A percentile compares a stretch with the other conserved stretches of the same genome.
phyloP scores from a whole-genome alignment of 2,329 filamentous ascomycete genomes.

The Xylaria digitata region DNA sequence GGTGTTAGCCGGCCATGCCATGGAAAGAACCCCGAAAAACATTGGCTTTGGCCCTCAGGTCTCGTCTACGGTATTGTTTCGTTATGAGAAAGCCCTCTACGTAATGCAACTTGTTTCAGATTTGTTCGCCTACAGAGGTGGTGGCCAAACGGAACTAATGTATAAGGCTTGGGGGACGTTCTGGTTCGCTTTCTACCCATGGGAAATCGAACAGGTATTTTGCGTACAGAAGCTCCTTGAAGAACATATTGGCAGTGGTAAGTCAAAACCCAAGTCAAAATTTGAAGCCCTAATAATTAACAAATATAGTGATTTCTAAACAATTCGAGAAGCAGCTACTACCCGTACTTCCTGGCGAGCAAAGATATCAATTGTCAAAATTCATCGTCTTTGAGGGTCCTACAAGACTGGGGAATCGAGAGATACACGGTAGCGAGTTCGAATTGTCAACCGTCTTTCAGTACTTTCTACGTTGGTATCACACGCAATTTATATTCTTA shows the following conservation, averaged over 20 bases:
- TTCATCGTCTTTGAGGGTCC: neutral
- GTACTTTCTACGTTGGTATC: neutral
- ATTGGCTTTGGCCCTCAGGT: neutral
- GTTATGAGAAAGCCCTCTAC: constrained; percentile 23
- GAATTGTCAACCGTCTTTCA: neutral
- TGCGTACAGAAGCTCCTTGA: constrained; percentile 9
- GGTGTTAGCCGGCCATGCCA: neutral
- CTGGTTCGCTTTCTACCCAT: constrained; percentile 16
- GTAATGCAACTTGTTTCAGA: constrained; percentile 11
- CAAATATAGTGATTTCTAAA: neutral
- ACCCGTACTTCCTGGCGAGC: no score
- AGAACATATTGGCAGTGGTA: neutral
- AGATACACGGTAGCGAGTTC: neutral
- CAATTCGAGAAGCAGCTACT: no score
- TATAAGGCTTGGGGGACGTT: constrained; percentile 16
- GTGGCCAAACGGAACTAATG: neutral
- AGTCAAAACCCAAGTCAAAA: neutral
- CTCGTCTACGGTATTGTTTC: constrained; percentile 8
- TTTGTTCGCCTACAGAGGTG: constrained; percentile 6
- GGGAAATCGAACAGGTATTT: constrained; percentile 29
- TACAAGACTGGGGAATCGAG: neutral
- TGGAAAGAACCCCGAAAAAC: neutral
- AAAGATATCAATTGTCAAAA: neutral
- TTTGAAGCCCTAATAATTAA: constrained; percentile 1
- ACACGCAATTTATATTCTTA: neutral